Percentiles rank a stretch among this genome's conserved stretches.
phyloP scores from a whole-genome alignment of 2,329 filamentous ascomycete species.

The Thelonectria discophora region DNA sequence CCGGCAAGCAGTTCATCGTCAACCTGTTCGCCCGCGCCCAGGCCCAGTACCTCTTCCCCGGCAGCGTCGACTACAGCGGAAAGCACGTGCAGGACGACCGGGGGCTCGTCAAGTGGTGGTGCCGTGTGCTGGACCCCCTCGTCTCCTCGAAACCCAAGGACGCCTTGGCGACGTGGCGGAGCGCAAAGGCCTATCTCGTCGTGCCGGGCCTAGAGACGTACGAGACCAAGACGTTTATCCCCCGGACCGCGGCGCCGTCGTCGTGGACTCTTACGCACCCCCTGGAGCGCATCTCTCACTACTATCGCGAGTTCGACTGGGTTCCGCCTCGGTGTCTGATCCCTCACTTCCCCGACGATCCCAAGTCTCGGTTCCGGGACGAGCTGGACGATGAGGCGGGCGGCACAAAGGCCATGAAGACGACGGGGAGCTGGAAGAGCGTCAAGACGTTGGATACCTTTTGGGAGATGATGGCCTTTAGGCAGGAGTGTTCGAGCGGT shows the following conservation, averaged over 20 bases:
- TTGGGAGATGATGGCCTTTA: slow-evolving; percentile 98
- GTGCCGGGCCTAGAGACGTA: slow-evolving; percentile 87
- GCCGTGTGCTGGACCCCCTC: slow-evolving; percentile 82
- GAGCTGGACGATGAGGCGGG: slow-evolving; percentile 87
- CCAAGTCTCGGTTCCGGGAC: slow-evolving; percentile 87
- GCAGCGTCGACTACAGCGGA: slow-evolving; percentile 81
- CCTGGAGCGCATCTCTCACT: slow-evolving; percentile 71
- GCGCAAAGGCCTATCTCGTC: slow-evolving; percentile 80
- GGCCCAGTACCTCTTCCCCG: slow-evolving; percentile 93
- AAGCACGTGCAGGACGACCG: slow-evolving; percentile 95
- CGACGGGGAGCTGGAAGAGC: slow-evolving; percentile 79
- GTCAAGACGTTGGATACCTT: slow-evolving; percentile 88
- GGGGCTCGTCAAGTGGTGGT: slow-evolving; percentile 96
- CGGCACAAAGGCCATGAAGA: slow-evolving; percentile 62
- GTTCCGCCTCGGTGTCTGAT: slow-evolving; percentile 85
- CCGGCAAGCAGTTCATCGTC: slow-evolving; percentile 74
- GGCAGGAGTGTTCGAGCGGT: slow-evolving; percentile 94
- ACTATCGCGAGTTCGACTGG: slow-evolving; percentile 63
- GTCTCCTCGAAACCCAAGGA: slow-evolving; percentile 58
- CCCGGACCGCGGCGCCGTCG: slow-evolving; percentile 58
- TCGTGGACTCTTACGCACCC: slow-evolving; percentile 78
- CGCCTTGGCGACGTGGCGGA: slow-evolving; percentile 50
- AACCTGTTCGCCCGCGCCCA: slow-evolving; percentile 94
- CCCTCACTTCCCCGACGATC: slow-evolving; percentile 92
- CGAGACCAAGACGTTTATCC: slow-evolving; percentile 83